Evolutionary conservation across 257 asterid species (phyloP), one percentile per base, ranked within the genome.

Genomic region (Echium plantagineum): DNA sequence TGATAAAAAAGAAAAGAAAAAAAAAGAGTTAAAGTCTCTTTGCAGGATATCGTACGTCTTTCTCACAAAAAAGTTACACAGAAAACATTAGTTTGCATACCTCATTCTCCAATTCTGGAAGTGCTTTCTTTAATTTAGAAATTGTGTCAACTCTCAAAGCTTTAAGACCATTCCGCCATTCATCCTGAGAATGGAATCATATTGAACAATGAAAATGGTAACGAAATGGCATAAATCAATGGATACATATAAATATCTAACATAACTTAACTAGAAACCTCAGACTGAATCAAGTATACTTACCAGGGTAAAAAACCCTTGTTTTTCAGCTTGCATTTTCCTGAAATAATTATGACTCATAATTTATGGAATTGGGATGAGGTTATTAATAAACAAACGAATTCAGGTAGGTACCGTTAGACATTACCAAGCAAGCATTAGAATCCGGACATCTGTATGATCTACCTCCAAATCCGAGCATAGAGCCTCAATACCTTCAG

Each of bases 251-350:
- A 10, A n/a, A 53, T 3, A 21, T 9, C 26, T n/a, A 53, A 53
- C n/a, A 16, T 9, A 21, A 56, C 13, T 21, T 24, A 56, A 15
- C 1, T 22, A 4, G 49, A 42, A 35, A 9, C 46, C 46, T 35
- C 49, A 1, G 10, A 42, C 49, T 42, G 49, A 13, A 42, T 0
- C 15, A 51, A 55, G 2, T 28, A 59, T 58, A 32, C 79, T 72
- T 77, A 89, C 97, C 85, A 72, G 76, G 42, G 83, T 78, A 67
- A 89, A 89, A 68, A 82, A 89, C 58, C 97, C 97, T 71, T 89
- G 97, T 78, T 72, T 89, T 77, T 86, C 94, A 70, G 97, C 93
- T 77, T 76, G 81, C 97, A 89, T 78, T 82, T 84, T 89, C 97
- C 97, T 89, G 60, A 21, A 47, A 68, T 54, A 42, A 56, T 56